phyloP scores from a whole-genome alignment of 169 alveolate genomes.

The Plasmodium cynomolgi region DNA sequence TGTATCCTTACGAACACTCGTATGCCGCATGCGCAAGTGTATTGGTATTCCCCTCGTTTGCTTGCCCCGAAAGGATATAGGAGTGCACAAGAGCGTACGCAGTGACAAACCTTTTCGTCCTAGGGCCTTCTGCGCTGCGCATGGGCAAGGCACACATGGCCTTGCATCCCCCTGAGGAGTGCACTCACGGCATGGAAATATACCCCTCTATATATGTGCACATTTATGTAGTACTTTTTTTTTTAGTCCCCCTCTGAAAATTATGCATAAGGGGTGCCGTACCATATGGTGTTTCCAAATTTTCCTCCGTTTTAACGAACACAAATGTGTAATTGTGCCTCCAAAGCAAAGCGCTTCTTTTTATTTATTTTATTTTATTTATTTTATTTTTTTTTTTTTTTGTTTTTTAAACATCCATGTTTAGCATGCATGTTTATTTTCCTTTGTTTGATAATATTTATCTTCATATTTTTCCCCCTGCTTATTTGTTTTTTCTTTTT shows the following conservation, averaged over 20 bases:
- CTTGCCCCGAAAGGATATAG: not conserved
- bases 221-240: not conserved
- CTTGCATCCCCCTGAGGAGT: not conserved
- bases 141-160: not conserved
- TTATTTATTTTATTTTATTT: not conserved
- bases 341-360: not conserved
- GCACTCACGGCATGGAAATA: not conserved
- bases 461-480: not conserved
- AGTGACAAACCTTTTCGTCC: not conserved
- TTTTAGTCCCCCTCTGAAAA: not conserved
- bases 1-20: not conserved
- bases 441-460: not conserved
- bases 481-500: not conserved
- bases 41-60: not conserved
- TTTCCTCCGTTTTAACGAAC: not conserved
- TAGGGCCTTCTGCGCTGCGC: not conserved
- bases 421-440: not conserved
- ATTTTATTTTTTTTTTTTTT: no score
- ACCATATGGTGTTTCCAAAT: not conserved
- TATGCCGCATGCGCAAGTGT: not conserved
- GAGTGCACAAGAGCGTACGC: not conserved
- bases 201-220: not conserved
- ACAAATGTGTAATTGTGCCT: not conserved
- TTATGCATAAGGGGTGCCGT: conserved; percentile 13
- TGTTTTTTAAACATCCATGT: not conserved